A percentile compares a stretch with the other conserved stretches of the same genome.
Conservation (phyloP, 805 yeast genomes). For the Kodamaea jinghongensis region DNA sequence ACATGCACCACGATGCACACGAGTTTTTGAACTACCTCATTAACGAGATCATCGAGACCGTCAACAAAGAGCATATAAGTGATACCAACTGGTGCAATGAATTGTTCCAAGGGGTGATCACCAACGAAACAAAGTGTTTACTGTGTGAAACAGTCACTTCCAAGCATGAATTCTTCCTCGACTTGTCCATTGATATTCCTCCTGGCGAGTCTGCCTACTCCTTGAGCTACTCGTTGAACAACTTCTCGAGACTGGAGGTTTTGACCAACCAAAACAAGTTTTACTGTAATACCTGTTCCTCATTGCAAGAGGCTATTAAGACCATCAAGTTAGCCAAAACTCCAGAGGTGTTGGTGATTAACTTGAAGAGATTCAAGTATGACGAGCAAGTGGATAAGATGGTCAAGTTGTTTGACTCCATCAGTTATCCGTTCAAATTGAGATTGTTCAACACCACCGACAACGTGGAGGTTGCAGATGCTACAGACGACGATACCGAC, state of each 20-base stretch:
- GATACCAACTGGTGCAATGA: slow-evolving; percentile 55
- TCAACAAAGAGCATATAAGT: slow-evolving; percentile 38
- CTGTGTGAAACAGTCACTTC: slow-evolving; percentile 82
- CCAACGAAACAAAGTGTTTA: slow-evolving; percentile 85
- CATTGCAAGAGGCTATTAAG: slow-evolving; percentile 91
- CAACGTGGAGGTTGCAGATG: slow-evolving; percentile 1
- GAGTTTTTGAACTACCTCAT: slow-evolving; percentile 87
- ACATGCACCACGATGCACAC: slow-evolving; percentile 98
- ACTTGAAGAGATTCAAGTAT: slow-evolving; percentile 89
- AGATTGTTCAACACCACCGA: slow-evolving; percentile 67
- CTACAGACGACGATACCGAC: slow-evolving; percentile 4
- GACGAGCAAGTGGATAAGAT: slow-evolving; percentile 77
- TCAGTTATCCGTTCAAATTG: slow-evolving; percentile 73
- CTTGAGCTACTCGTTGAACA: slow-evolving; percentile 71
- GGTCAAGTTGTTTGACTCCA: slow-evolving; percentile 82
- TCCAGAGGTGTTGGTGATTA: slow-evolving; percentile 78
- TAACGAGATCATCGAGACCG: slow-evolving; percentile 62
- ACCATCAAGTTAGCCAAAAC: slow-evolving; percentile 74
- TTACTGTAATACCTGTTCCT: slow-evolving; percentile 86
- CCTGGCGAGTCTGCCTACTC: slow-evolving; percentile 57
- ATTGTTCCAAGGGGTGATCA: slow-evolving; percentile 79
- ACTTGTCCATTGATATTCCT: slow-evolving; percentile 80
- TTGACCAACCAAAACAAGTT: slow-evolving; percentile 86
- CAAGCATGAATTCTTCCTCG: slow-evolving; percentile 83
- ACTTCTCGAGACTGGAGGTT: slow-evolving; percentile 83